Base-by-base conservation (phyloP, 2,329 filamentous ascomycete species). In the Fusarium secorum region DNA sequence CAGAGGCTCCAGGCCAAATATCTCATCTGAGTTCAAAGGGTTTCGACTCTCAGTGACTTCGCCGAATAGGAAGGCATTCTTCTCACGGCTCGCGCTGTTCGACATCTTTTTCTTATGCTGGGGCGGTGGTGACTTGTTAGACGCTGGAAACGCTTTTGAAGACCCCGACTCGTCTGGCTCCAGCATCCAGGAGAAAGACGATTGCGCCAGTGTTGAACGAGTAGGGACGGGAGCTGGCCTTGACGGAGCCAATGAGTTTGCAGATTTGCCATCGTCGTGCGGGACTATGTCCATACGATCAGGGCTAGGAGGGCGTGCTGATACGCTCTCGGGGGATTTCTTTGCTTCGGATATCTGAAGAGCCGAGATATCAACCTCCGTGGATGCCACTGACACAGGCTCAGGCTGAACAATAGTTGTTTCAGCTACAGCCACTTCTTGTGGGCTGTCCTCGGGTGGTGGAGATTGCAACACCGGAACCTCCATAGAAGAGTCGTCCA, bases 141-240 rank as follows among this genome's bases (percentile, higher is more conserved):
- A 49, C 7, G 76, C 65, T 5, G 71, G 33, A 17, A 72, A 55
- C 1, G 75, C 67, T 60, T 77, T 63, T 53, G 75, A 70, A 42
- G 65, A 73, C 15, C 51, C 62, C 0, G 82, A 78, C 58, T 83
- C 77, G 70, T 87, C 85, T 6, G 86, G 87, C 71, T 90, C 89
- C 4, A 94, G 84, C 91, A 94, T 94, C 90, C 91, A 94, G 3
- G 91, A 90, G 78, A 93, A 94, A 7, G 90, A 91, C 11, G 92
- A 93, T 71, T 93, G 91, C 2, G 91, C 90, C 36, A 94, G 84
- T 1, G 86, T 88, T 7, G 91, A 91, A 26, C 90, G 86, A 24
- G 88, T 88, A 1, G 88, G 88, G 20, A 89, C 85, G 71, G 68
- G 80, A 49, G 76, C 75, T 58, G 66, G 79, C 7, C 74, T 71